Percentiles rank a stretch among this genome's conserved stretches.
Evolutionary conservation across 2,329 filamentous ascomycete genomes (phyloP).

Genomic region (Penicillium sp.): DNA sequence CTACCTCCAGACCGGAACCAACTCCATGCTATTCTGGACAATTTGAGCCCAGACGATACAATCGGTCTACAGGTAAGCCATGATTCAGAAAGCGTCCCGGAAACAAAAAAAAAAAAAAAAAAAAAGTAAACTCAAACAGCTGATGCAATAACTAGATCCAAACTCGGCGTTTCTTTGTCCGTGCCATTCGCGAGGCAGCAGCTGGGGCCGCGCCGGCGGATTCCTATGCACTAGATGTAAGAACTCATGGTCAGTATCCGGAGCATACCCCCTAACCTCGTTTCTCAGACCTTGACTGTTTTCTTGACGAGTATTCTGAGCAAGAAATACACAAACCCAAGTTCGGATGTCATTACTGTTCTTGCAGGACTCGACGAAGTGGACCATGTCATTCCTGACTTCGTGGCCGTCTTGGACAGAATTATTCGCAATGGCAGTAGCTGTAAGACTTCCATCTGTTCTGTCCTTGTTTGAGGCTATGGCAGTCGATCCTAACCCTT

Average conservation of each 20-base stretch:
- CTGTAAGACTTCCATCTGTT: constrained; percentile 44
- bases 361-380: constrained; percentile 82
- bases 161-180: constrained; percentile 67
- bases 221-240: constrained; percentile 76
- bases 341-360: constrained; percentile 84
- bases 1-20: constrained; percentile 66
- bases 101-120: background rate
- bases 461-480: background rate
- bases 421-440: constrained; percentile 68
- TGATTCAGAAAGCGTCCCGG: background rate
- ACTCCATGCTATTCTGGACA: constrained; percentile 59
- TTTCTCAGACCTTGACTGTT: constrained; percentile 67
- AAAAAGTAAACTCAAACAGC: constrained; percentile 4
- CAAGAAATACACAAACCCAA: constrained; percentile 90
- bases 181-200: constrained; percentile 62
- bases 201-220: constrained; percentile 53
- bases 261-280: constrained; percentile 35
- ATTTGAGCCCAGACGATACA: constrained; percentile 64
- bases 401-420: constrained; percentile 72
- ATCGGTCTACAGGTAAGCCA: constrained; percentile 58
- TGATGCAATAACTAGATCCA: constrained; percentile 42
- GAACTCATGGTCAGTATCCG: constrained; percentile 2
- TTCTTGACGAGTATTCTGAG: constrained; percentile 73
- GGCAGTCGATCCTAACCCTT: background rate
- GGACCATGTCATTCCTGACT: constrained; percentile 77